These are phyloP conservation scores for Pisolithus tinctorius DNA, from an alignment of 768 basidiomycete species.

Conservation along the genomic window DNA sequence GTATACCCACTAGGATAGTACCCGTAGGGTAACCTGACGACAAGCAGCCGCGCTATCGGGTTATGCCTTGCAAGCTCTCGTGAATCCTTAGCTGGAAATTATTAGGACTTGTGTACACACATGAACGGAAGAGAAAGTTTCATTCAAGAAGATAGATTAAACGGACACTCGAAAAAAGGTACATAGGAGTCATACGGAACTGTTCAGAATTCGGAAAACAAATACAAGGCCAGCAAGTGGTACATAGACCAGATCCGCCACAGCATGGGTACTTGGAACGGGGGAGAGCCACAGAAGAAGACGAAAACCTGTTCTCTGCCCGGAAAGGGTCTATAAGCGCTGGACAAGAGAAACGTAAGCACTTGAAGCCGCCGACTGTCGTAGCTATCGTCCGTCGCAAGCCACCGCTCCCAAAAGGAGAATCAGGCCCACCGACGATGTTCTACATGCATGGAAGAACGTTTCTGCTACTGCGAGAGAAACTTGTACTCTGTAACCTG, in stretches of 20 bases:
- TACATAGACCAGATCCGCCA: background rate
- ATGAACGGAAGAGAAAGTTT: too few relatives aligned
- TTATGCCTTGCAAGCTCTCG: too few relatives aligned
- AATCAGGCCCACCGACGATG: background rate
- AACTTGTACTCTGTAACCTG: constrained; percentile 1
- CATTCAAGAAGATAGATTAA: too few relatives aligned
- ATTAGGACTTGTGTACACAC: too few relatives aligned
- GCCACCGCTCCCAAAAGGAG: background rate
- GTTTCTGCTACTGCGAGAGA: background rate
- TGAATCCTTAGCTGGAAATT: too few relatives aligned
- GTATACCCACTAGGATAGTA: too few relatives aligned
- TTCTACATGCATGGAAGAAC: too few relatives aligned
- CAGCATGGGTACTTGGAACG: background rate
- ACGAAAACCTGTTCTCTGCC: background rate
- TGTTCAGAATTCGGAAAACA: background rate
- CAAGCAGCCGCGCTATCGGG: too few relatives aligned
- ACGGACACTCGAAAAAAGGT: background rate
- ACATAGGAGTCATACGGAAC: background rate
- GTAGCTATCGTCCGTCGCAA: background rate
- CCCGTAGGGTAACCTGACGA: too few relatives aligned
- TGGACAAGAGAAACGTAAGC: background rate
- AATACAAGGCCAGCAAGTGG: background rate
- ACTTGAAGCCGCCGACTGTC: background rate
- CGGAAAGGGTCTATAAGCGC: background rate
- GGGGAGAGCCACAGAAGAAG: background rate